phyloP scores from a whole-genome alignment of 2,329 filamentous ascomycete genomes.

The Botrytis galanthina region DNA sequence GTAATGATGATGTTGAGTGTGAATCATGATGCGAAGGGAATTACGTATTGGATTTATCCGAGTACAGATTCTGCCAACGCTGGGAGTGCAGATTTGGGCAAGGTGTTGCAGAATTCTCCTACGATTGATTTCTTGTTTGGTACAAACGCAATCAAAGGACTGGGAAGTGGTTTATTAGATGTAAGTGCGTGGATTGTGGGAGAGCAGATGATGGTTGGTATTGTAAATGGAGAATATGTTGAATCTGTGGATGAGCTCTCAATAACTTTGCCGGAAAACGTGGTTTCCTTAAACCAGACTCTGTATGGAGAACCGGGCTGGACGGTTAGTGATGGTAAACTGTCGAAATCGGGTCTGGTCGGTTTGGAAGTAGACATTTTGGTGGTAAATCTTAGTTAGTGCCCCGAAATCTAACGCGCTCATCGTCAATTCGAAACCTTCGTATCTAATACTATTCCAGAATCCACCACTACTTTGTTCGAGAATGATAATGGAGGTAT shows the following conservation, averaged over 20 bases:
- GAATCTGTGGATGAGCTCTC: slow-evolving; percentile 19
- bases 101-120: slow-evolving; percentile 39
- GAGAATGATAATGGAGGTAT: accelerated
- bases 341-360: slow-evolving; percentile 29
- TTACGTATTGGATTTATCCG: slow-evolving; percentile 49
- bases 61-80: slow-evolving; percentile 33
- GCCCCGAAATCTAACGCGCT: neutral
- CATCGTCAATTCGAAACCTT: too few relatives aligned
- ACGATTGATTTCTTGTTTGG: slow-evolving; percentile 42
- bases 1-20: slow-evolving; percentile 48
- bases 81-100: slow-evolving; percentile 42
- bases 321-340: slow-evolving; percentile 24
- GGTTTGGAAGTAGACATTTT: slow-evolving; percentile 32
- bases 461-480: neutral
- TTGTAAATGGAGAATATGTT: slow-evolving; percentile 41
- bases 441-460: neutral
- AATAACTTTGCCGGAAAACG: slow-evolving; percentile 28
- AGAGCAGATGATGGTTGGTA: slow-evolving; percentile 40
- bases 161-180: slow-evolving; percentile 36
- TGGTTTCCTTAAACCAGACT: slow-evolving; percentile 20
- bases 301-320: slow-evolving; percentile 31
- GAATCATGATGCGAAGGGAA: slow-evolving; percentile 50
- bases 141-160: slow-evolving; percentile 26
- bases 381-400: slow-evolving; percentile 25
- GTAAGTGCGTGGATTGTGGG: slow-evolving; percentile 43